Evolutionary conservation across 225 moss, liverwort and hornwort species (phyloP), one percentile per base, ranked within the genome.

Genomic region (Bryoerythrophyllum caledonicum): DNA sequence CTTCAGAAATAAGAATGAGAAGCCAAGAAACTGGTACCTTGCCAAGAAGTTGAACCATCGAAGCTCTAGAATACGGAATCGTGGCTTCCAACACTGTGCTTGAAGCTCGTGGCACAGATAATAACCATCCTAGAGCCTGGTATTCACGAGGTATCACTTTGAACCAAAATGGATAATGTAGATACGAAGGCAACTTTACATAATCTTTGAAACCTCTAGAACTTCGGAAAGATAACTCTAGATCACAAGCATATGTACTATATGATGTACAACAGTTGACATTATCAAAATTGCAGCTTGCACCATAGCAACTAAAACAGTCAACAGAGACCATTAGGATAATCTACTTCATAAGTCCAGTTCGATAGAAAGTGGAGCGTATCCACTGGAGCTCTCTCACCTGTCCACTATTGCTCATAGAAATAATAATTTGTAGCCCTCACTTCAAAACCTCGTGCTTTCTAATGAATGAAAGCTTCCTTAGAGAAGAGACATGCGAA

Each of bases 31-130:
- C 57, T 20, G 30, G 26, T 79, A 96, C 96, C 91, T 88, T 94
- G 84, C 94, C 92, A 43, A 96, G 83, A 40, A 94, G 88, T 78
- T 94, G 88, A 51, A 91, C 85, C 96, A 96, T 96, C 16, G 96
- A 91, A 68, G 87, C 89, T 46, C 94, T 88, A 78, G 94, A 91
- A 84, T 94, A 96, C 20, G 96, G 94, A 41, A 96, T 75, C 27
- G 91, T 90, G 67, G 85, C 91, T 79, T 96, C 96, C 88, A 96
- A 75, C 65, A 96, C 70, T 25, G 96, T 94, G 85, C 79, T 87
- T 48, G 96, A 92, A 77, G 96, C 96, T 78, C 92, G 84, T 13
- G 94, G 94, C 66, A 92, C 92, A 46, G 94, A 94, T 62, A 96
- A 75, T 74, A 96, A 76, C 96, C 94, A 96, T 46, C 94, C 94